Conservation (phyloP, 352 stramenopile species). For the Thalassiosira mediterranea region DNA sequence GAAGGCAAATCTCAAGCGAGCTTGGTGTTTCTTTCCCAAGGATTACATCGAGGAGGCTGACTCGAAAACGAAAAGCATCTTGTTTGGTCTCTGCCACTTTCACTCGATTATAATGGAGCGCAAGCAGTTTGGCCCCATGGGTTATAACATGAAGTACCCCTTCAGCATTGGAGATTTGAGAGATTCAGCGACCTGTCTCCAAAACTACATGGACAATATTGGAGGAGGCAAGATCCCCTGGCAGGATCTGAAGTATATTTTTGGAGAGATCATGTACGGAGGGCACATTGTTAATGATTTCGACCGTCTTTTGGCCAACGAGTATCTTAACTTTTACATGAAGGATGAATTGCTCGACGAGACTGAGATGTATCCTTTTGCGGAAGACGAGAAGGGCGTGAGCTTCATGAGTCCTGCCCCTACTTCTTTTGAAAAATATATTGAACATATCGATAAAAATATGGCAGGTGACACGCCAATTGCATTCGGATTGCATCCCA, state of each 20-base stretch:
- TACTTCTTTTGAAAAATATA: conserved; percentile 96
- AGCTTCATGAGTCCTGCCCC: conserved; percentile 94
- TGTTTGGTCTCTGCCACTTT: conserved; percentile 97
- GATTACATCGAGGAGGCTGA: conserved; percentile 96
- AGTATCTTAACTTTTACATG: conserved; percentile 98
- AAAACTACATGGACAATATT: conserved; percentile 97
- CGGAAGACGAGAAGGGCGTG: conserved; percentile 93
- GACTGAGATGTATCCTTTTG: conserved; percentile 98
- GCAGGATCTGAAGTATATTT: conserved; percentile 96
- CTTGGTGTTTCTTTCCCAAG: conserved; percentile 94
- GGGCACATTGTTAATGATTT: conserved; percentile 97
- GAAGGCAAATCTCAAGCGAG: conserved; percentile 95
- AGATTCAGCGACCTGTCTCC: conserved; percentile 92
- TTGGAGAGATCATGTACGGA: conserved; percentile 97
- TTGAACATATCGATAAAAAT: conserved; percentile 96
- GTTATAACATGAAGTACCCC: conserved; percentile 99
- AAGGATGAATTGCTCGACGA: conserved; percentile 96
- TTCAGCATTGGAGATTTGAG: conserved; percentile 95
- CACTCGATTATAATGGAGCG: conserved; percentile 96
- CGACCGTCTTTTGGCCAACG: conserved; percentile 91
- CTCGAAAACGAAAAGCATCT: conserved; percentile 94
- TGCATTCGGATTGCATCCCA: conserved; percentile 96
- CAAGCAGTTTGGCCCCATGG: conserved; percentile 96
- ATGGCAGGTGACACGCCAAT: conserved; percentile 96
- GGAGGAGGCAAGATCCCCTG: conserved; percentile 94